phyloP scores from a whole-genome alignment of 129 eudicot species.

The Glebionis coronaria region DNA sequence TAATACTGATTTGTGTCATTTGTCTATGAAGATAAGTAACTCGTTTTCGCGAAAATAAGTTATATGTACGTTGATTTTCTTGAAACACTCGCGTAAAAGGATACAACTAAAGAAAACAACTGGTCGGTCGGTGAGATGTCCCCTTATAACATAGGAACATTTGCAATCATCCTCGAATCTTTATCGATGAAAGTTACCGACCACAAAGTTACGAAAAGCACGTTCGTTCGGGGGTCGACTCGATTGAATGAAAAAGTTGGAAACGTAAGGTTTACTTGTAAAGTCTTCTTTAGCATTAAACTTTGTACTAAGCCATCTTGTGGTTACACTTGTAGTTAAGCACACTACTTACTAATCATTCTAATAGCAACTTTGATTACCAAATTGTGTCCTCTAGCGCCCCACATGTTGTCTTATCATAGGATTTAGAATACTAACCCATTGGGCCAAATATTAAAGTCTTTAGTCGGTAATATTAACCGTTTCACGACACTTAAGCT shows the following conservation, averaged over 20 bases:
- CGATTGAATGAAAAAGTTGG: slow-evolving; percentile 4
- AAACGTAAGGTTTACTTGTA: neutral
- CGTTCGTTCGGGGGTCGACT: neutral
- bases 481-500: too few species aligned
- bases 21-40: neutral
- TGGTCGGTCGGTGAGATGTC: slow-evolving; percentile 16
- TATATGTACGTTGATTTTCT: neutral
- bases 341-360: neutral
- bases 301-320: slow-evolving; percentile 1
- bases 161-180: neutral
- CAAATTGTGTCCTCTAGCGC: neutral
- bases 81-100: neutral
- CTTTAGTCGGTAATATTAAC: too few species aligned
- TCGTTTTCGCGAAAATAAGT: neutral
- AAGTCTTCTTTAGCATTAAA: neutral
- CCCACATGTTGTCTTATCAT: too few species aligned
- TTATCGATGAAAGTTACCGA: slow-evolving; percentile 24
- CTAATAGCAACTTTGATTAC: slow-evolving; percentile 7
- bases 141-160: slow-evolving; percentile 10
- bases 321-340: neutral
- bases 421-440: neutral
- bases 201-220: slow-evolving; percentile 17
- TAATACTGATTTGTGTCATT: too few species aligned
- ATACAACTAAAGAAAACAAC: neutral
- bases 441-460: neutral